Evolutionary conservation across 306 rosid genomes (phyloP), one percentile per base, ranked within the genome.

Genomic region (Cucumis cinereus): DNA sequence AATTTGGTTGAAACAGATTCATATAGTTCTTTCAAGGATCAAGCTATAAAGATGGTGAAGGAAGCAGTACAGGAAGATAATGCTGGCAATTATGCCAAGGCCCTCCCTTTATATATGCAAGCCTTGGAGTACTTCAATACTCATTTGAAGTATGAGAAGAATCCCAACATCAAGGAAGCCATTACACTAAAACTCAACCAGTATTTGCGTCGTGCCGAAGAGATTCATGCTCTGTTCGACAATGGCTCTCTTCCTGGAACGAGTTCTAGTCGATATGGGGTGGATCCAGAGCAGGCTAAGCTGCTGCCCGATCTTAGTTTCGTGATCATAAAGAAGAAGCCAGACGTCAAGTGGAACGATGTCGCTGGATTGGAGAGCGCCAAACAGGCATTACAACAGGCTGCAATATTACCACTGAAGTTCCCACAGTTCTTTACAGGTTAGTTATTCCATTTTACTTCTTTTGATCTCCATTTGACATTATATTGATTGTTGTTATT

Each of bases 371-470:
- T 95, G 74, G 99, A 95, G 78, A 95, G 98, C 61, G 99, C 99
- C 1, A 95, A 95, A 56, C 99, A 95, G 78, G 87, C 99, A 0
- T 83, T 95, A 83, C 97, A 95, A 83, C 97, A 95, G 85, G 99
- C 99, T 0, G 99, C 92, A 52, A 90, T 95, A 47, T 86, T 95
- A 57, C 99, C 99, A 0, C 96, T 95, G 58, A 92, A 89, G 86
- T 95, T 89, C 73, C 99, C 99, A 4, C 99, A 95, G 83, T 95
- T 95, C 85, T 95, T 95, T 83, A 91, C 97, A 4, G 98, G 98
- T 93, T 43, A 35, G 92, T 60, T 30, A 30, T 30, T 52, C 62
- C 35, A 41, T 81, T 74, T 10, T n/a, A 35, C 74, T 70, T 66
- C 36, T 78, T 45, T n/a, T n/a, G 64, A 8, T 61, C 38, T 70